Evolutionary conservation across 805 yeast species (phyloP), one percentile per base, ranked within the genome.

Genomic region (Cyberlindnera lachancei): DNA sequence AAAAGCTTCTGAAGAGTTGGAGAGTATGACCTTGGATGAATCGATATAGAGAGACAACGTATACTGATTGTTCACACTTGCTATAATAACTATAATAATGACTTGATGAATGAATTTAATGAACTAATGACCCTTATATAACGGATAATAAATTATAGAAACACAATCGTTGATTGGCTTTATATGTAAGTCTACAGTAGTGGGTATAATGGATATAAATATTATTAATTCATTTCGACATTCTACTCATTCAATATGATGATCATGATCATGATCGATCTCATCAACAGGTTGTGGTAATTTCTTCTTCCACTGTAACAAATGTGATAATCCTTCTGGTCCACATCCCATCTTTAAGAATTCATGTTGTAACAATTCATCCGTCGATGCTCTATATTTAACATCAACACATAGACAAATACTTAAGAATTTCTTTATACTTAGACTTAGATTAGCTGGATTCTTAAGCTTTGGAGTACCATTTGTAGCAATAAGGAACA

Each of bases 391-490:
- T 46, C 99, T 73, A 51, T 80, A 81, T 48, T 82, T 73, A 26
- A 87, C 95, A 56, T 94, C 97, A 23, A 90, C 97, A 59, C 96
- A 86, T 17, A 92, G 66, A 62, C 97, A 87, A 40, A 87, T 85
- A 31, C 88, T 77, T 55, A 92, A 68, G 54, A 92, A 92, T 52
- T 82, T 76, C 64, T 84, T 86, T 37, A 94, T 80, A 21, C 79
- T 75, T 36, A 77, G 67, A 8, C 90, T 76, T 38, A 92, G 63
- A 23, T 65, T 90, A 41, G 84, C 95, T 5, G 96, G 94, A 51
- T 84, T 79, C 56, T 88, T 88, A 55, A 92, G 64, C 50, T 82
- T 84, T 19, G 99, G 99, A 0, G 98, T 92, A 35, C 98, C 98
- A 50, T 87, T 90, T 0, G 96, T 86, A 3, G 95, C 96, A 64